Conservation (phyloP, 805 yeast species). For the Yarrowia sp. region DNA sequence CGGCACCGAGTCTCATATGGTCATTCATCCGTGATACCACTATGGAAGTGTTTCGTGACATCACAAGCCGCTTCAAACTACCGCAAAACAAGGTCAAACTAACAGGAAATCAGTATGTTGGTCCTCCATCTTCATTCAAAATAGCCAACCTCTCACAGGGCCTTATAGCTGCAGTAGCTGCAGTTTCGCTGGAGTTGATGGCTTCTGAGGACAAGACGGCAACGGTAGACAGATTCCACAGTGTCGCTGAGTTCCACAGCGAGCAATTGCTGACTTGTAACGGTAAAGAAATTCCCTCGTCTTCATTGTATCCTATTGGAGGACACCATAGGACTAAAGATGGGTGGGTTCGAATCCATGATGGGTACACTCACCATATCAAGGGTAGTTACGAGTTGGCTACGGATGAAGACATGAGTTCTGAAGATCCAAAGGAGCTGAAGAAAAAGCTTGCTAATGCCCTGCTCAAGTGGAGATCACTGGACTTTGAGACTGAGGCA, state of each 20-base stretch:
- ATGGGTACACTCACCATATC: slow-evolving; percentile 24
- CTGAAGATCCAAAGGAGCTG: background rate
- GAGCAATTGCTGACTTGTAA: slow-evolving; percentile 3
- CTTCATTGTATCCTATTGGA: slow-evolving; percentile 5
- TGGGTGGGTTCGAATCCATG: slow-evolving; percentile 25
- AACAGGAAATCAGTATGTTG: background rate
- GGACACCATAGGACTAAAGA: slow-evolving; percentile 7
- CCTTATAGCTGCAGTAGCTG: slow-evolving; percentile 8
- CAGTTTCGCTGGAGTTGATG: slow-evolving; percentile 13
- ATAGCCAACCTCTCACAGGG: slow-evolving; percentile 9
- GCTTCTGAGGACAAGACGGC: background rate
- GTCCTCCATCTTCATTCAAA: slow-evolving; percentile 14
- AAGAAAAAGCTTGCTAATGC: background rate
- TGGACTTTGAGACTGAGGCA: slow-evolving; percentile 4
- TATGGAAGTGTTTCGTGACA: slow-evolving; percentile 4
- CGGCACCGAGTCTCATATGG: background rate
- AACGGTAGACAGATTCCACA: background rate
- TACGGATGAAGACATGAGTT: background rate
- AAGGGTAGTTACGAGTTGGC: slow-evolving; percentile 14
- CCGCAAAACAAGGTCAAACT: slow-evolving; percentile 1
- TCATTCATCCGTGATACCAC: background rate
- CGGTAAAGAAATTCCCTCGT: background rate
- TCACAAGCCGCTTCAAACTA: background rate
- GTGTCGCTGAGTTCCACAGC: slow-evolving; percentile 17
- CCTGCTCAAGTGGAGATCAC: background rate